These are phyloP conservation scores for Microstegium vimineum DNA, from an alignment of 176 grass and related monocot genomes.

Conservation along the genomic window DNA sequence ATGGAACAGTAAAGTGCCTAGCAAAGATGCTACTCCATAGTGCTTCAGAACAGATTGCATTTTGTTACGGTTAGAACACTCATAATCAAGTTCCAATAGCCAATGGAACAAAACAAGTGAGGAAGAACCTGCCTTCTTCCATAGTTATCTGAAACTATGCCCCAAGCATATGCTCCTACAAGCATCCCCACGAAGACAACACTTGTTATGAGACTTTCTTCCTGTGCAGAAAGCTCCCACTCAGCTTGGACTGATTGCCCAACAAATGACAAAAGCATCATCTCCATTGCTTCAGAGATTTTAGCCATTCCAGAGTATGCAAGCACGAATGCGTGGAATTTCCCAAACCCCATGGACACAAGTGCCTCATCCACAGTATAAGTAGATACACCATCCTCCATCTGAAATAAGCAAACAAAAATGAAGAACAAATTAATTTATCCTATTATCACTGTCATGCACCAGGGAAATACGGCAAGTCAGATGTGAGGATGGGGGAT, in stretches of 20 bases:
- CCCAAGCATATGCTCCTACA: constrained; percentile 90
- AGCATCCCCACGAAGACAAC: constrained; percentile 94
- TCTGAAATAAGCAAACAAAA: constrained; percentile 44
- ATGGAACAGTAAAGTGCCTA: neutral
- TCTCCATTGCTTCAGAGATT: constrained; percentile 95
- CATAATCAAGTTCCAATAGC: neutral
- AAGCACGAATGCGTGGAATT: constrained; percentile 88
- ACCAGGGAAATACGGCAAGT: neutral
- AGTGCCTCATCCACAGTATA: constrained; percentile 93
- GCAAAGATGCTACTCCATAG: no score
- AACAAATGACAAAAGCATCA: constrained; percentile 98
- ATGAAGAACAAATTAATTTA: neutral
- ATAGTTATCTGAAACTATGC: constrained; percentile 87
- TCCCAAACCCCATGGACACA: constrained; percentile 77
- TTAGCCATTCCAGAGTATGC: constrained; percentile 91
- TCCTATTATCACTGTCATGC: neutral
- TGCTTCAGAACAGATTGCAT: neutral
- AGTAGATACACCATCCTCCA: constrained; percentile 57
- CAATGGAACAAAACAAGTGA: neutral
- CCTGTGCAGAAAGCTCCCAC: constrained; percentile 76
- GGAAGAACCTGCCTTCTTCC: constrained; percentile 67
- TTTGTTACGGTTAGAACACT: neutral
- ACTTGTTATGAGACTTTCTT: constrained; percentile 90
- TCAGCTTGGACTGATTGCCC: constrained; percentile 81
- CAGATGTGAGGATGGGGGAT: neutral